Evolutionary conservation across 768 basidiomycete genomes (phyloP), one percentile per base, ranked within the genome.

Genomic region (Agaricus subrufescens): DNA sequence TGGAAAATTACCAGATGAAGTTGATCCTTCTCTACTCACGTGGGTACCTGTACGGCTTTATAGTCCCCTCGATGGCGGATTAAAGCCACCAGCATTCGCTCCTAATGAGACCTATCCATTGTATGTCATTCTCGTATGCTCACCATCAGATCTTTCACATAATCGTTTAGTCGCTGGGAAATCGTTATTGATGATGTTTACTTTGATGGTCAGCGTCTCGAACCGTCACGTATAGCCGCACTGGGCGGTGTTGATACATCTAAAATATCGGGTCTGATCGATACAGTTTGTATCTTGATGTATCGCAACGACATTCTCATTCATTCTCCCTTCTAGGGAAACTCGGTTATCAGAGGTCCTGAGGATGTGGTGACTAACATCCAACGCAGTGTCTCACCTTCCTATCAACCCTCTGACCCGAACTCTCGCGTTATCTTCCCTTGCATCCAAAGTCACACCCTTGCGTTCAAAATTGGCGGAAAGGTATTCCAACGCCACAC

Each of bases 31-130:
- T 12, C 75, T 74, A n/a, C 63, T 89, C 50, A 86, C 83, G 0
- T 89, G 86, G 87, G 83, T 84, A 1, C 80, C 83, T 5, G 80
- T 89, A 26, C 78, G 85, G 4, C 66, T 75, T 8, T 89, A 89
- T 66, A 65, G 69, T 0, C 58, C 71, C 1, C 65, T 66, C 3
- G 75, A 87, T 50, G 86, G 85, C 23, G 87, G 87, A 3, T 63
- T 87, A 53, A 62, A 62, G 0, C 67, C 86, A 0, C 79, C 84
- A 1, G 64, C 69, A 8, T 82, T 80, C 60, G 80, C 83, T 42
- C 77, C 82, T n/a, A 66, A 76, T 42, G 85, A 89, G 74, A 83
- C 84, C 53, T 39, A 78, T 67, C 19, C 31, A 7, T 46, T 49
- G 56, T 61, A 46, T 19, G 53, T 54, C 30, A 29, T 8, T 25